Conservation (phyloP, 2,329 filamentous ascomycete genomes). For the Aspergillus hiratsukae region DNA sequence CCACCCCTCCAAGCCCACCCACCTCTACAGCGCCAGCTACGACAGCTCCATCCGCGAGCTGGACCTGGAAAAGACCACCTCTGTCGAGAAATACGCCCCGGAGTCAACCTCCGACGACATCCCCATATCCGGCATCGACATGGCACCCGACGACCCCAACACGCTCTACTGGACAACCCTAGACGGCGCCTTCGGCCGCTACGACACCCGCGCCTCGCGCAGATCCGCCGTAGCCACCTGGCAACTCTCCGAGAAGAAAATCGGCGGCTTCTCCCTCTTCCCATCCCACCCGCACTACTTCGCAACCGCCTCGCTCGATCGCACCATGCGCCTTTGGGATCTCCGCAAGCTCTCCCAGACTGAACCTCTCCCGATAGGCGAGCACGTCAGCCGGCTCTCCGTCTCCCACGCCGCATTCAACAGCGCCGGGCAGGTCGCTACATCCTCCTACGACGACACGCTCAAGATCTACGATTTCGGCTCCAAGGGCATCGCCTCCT, state of each 20-base stretch:
- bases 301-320: constrained; percentile 84
- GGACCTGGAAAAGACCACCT: constrained; percentile 74
- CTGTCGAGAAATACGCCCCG: constrained; percentile 77
- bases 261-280: constrained; percentile 85
- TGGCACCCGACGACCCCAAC: constrained; percentile 66
- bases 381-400: constrained; percentile 76
- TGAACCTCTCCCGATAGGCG: constrained; percentile 67
- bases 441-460: constrained; percentile 90
- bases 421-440: constrained; percentile 76
- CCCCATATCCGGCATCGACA: constrained; percentile 79
- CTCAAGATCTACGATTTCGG: constrained; percentile 85
- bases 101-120: constrained; percentile 64
- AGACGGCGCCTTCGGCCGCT: constrained; percentile 71
- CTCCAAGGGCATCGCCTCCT: constrained; percentile 52
- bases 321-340: constrained; percentile 90
- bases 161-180: constrained; percentile 83
- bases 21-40: constrained; percentile 81
- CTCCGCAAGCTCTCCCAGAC: constrained; percentile 65
- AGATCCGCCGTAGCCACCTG: constrained; percentile 61
- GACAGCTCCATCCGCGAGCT: constrained; percentile 87
- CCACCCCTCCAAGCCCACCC: constrained; percentile 65
- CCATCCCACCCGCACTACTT: constrained; percentile 75
- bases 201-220: constrained; percentile 65
- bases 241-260: constrained; percentile 83
- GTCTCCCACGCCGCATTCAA: constrained; percentile 94